Evolutionary conservation across 2,329 filamentous ascomycete genomes (phyloP).

Genomic region (Magnaporthiopsis rhizophila): DNA sequence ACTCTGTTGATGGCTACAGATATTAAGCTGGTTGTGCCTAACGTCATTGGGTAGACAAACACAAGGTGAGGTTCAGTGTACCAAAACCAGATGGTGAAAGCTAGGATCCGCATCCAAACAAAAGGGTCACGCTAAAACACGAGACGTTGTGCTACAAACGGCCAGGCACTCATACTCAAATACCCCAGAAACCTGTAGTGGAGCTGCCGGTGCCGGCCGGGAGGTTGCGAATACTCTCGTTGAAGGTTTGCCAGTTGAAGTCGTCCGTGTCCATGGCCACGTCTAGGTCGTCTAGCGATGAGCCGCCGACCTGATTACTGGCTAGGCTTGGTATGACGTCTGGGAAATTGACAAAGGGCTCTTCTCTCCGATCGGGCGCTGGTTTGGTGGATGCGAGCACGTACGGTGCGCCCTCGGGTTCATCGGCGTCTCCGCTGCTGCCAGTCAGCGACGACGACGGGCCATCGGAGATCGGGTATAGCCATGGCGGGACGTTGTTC

Average conservation of each 20-base stretch:
- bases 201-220: neutral
- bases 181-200: neutral
- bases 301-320: slow-evolving; percentile 11
- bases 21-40: neutral
- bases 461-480: slow-evolving; percentile 24
- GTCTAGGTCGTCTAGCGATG: slow-evolving; percentile 21
- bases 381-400: neutral
- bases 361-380: neutral
- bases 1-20: neutral
- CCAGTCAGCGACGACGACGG: neutral
- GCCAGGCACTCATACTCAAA: neutral
- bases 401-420: neutral
- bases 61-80: neutral
- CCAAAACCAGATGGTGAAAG: neutral
- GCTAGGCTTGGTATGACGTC: neutral
- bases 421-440: neutral
- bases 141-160: neutral
- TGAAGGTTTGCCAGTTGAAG: slow-evolving; percentile 31
- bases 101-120: neutral
- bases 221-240: slow-evolving; percentile 23
- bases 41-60: neutral
- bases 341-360: neutral
- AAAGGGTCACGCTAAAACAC: neutral
- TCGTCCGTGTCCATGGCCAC: slow-evolving; percentile 27
- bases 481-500: slow-evolving; percentile 44